Evolutionary conservation across 306 rosid genomes (phyloP).

Genomic region (Lagenaria siceraria): DNA sequence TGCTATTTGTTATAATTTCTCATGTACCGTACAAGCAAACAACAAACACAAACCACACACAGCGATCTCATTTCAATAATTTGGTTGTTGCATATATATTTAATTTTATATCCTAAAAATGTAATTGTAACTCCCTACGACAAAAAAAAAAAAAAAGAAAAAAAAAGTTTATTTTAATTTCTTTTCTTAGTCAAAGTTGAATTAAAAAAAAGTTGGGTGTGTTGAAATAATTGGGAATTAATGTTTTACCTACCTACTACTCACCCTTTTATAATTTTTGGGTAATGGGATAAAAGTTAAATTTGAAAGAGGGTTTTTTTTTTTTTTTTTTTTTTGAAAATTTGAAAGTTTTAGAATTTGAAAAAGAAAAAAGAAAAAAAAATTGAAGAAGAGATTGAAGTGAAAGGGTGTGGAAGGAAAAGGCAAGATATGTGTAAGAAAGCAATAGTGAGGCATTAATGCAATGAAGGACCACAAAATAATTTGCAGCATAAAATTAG

Average conservation of each 20-base stretch:
- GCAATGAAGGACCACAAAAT: constrained; percentile 56
- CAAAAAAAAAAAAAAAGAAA: too few relatives aligned
- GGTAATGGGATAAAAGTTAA: background rate
- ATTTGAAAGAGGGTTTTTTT: too few relatives aligned
- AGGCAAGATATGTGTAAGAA: background rate
- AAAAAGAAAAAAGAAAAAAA: background rate
- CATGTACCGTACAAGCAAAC: background rate
- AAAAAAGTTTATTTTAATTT: background rate
- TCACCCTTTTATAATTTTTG: background rate
- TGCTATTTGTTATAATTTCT: background rate
- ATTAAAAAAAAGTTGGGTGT: background rate
- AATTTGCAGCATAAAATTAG: constrained; percentile 48
- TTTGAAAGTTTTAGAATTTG: background rate
- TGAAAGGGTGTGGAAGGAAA: background rate
- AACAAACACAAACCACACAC: background rate
- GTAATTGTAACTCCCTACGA: background rate
- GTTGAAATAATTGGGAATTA: constrained; percentile 4
- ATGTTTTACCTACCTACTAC: background rate
- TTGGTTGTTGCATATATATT: background rate
- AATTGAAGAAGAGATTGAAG: background rate
- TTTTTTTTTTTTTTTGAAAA: too few relatives aligned
- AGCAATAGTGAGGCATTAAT: background rate
- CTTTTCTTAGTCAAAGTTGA: background rate
- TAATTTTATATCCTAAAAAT: background rate
- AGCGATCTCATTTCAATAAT: background rate